phyloP scores from a whole-genome alignment of 2,329 filamentous ascomycete species.

The Helotiales sp. region DNA sequence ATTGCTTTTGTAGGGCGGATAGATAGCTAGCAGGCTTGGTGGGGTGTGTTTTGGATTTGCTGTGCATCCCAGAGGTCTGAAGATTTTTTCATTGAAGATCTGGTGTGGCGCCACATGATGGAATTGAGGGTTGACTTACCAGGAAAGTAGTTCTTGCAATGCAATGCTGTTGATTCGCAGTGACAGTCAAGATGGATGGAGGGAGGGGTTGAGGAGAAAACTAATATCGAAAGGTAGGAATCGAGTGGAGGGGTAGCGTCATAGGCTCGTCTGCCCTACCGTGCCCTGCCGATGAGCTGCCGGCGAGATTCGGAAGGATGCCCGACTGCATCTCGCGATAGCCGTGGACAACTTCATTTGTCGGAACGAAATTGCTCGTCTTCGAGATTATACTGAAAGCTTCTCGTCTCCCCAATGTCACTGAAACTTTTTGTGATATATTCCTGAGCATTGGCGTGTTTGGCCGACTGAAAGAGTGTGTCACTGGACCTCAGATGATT shows the following conservation, averaged over 20 bases:
- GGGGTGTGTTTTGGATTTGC: slow-evolving; percentile 9
- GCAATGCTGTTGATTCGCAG: slow-evolving; percentile 12
- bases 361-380: background rate
- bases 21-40: slow-evolving; percentile 1
- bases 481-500: background rate
- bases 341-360: background rate
- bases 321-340: background rate
- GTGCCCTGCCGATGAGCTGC: slow-evolving; percentile 8
- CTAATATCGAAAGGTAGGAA: background rate
- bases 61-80: background rate
- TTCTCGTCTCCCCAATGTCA: background rate
- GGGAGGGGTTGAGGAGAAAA: background rate
- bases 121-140: slow-evolving; percentile 2
- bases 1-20: slow-evolving; percentile 14
- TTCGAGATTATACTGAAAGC: background rate
- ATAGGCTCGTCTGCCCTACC: background rate
- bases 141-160: background rate
- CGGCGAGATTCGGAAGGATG: slow-evolving; percentile 14
- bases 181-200: background rate
- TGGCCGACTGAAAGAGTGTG: background rate
- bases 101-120: background rate
- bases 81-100: background rate
- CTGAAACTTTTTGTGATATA: background rate
- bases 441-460: background rate
- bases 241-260: slow-evolving; percentile 6